Base-by-base conservation (phyloP, 2,329 filamentous ascomycete species). In the Pseudogymnoascus sp. region DNA sequence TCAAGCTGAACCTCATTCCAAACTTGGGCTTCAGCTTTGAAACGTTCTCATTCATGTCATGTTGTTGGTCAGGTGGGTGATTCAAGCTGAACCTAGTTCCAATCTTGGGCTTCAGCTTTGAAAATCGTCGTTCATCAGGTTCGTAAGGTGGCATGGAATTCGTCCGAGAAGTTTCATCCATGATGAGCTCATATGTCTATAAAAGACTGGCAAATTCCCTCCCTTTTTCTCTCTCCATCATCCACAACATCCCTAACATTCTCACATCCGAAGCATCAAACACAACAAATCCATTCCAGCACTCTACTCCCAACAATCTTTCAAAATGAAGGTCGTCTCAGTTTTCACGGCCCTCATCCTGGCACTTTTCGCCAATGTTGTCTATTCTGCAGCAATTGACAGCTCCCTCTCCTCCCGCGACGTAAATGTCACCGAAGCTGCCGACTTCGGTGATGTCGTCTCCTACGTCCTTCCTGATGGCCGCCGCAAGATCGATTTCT, bases 371-470 rank as follows among this genome's bases (percentile, higher is more conserved):
- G 42, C 21, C 42, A 46, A 46, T 25, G 42, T 46, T 46, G 42
- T 46, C 21, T 46, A 25, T 25, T 46, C 42, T n/a, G 42, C 42
- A 25, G 42, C 42, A 8, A 46, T 46, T 46, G 21, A 14, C 42
- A 46, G 6, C 42, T 46, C 42, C 6, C 21, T 25, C 21, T 46
- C 42, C 12, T 46, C 42, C 21, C 21, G 42, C 42, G 42, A 18
- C 6, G 3, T 63, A 28, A 1, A 61, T 21, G 21, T 63, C 16
- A 34, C 63, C 53, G 36, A 65, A 40, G 18, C 7, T 31, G 5
- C 42, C 6, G 11, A 66, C 59, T 21, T 66, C 40, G 11, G 28
- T 3, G 28, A 64, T 59, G 28, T 60, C 23, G 7, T 65, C 65
- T 21, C 65, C 63, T 5, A 56, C 60, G 9, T 46, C 62, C 31